These are phyloP conservation scores for Skeletonema tropicum DNA, from an alignment of 108 stramenopile species.

Conservation along the genomic window DNA sequence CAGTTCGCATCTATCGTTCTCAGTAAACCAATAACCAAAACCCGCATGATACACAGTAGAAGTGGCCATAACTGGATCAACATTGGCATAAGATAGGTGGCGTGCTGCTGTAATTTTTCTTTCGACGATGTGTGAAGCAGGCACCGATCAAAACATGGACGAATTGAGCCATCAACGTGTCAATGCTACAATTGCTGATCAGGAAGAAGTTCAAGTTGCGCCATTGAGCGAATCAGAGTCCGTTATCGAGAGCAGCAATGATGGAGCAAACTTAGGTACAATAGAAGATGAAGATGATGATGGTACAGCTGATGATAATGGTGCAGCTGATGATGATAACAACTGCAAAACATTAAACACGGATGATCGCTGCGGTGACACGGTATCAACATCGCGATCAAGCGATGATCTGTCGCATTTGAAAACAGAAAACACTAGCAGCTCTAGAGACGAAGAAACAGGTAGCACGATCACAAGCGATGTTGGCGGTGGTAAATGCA, in stretches of 20 bases:
- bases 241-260: not conserved
- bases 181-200: not conserved
- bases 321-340: not conserved
- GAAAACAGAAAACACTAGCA: not conserved
- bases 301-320: not conserved
- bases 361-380: not conserved
- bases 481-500: not conserved
- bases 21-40: no score
- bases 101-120: no score
- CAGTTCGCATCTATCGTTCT: no score
- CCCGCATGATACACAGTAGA: no score
- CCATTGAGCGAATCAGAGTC: not conserved
- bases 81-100: no score
- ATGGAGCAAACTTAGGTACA: not conserved
- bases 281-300: not conserved
- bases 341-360: not conserved
- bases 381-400: not conserved
- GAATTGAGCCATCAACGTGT: not conserved
- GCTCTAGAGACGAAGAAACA: not conserved
- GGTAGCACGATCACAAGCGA: conserved; percentile 4
- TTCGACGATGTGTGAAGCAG: not conserved
- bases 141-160: not conserved
- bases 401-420: not conserved
- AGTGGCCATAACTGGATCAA: no score
- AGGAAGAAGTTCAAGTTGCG: not conserved